Evolutionary conservation across 129 eudicot genomes (phyloP).

Genomic region (Helichrysum umbraculigerum): DNA sequence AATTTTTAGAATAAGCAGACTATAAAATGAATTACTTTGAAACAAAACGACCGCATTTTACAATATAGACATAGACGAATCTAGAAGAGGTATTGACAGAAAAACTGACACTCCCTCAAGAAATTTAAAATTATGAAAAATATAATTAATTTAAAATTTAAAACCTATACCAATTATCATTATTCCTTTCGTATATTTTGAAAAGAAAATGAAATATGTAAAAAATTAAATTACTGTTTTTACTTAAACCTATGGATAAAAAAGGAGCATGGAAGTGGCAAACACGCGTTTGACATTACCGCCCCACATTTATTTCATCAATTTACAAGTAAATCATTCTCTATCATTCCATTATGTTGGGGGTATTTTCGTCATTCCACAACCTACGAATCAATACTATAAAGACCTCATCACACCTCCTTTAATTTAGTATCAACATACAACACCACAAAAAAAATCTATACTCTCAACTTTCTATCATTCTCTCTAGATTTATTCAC

Average conservation of each 20-base stretch:
- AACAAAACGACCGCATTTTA: too few relatives aligned
- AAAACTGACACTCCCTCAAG: too few relatives aligned
- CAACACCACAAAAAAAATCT: not conserved
- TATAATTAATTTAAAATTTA: too few relatives aligned
- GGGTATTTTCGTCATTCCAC: conserved; percentile 20
- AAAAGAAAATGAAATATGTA: too few relatives aligned
- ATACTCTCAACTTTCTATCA: conserved; percentile 7
- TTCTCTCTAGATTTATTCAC: not conserved
- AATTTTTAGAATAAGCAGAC: too few relatives aligned
- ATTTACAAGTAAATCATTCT: not conserved
- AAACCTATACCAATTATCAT: too few relatives aligned
- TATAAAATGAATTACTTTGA: too few relatives aligned
- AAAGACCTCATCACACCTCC: conserved; percentile 1
- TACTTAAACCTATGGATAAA: not conserved
- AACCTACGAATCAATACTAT: not conserved
- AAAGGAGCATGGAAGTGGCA: not conserved
- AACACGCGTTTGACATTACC: conserved; percentile 14
- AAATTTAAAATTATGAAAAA: too few relatives aligned
- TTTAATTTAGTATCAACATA: not conserved
- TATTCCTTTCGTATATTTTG: too few relatives aligned
- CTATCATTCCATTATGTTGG: not conserved
- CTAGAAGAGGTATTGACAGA: too few relatives aligned
- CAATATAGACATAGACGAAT: too few relatives aligned
- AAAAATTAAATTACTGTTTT: not conserved
- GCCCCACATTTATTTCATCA: not conserved